Percentiles rank a stretch among this genome's conserved stretches.
Conservation (phyloP, 1,139 yeast genomes). For the Blastobotrys aristatus region DNA sequence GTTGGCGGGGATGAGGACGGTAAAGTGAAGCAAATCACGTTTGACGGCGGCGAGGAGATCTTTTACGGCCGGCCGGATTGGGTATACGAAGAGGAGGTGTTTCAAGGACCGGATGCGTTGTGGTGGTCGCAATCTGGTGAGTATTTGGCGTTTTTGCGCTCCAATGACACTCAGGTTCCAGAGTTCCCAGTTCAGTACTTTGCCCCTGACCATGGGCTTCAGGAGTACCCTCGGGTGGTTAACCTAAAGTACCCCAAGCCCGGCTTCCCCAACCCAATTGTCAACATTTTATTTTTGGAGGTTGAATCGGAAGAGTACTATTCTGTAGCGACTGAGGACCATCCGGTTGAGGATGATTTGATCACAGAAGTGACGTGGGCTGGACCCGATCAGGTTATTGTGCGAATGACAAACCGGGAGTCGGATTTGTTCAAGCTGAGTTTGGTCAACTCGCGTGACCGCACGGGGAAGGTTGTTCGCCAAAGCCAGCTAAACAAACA, state of each 20-base stretch:
- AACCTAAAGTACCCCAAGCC: constrained; percentile 83
- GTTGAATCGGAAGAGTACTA: constrained; percentile 32
- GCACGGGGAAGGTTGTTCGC: constrained; percentile 41
- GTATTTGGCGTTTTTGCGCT: constrained; percentile 55
- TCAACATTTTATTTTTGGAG: constrained; percentile 46
- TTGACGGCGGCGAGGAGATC: constrained; percentile 60
- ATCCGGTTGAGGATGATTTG: constrained; percentile 40
- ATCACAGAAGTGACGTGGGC: constrained; percentile 76
- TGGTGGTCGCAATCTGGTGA: constrained; percentile 88
- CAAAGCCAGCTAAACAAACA: constrained; percentile 40
- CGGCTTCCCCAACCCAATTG: constrained; percentile 66
- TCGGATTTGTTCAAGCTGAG: constrained; percentile 58
- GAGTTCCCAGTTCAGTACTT: constrained; percentile 61
- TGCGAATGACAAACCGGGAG: constrained; percentile 67
- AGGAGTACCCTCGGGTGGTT: constrained; percentile 54
- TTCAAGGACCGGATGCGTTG: constrained; percentile 55
- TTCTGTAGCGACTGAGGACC: constrained; percentile 27
- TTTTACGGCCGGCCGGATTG: constrained; percentile 91
- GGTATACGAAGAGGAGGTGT: constrained; percentile 94
- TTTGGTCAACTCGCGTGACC: constrained; percentile 43
- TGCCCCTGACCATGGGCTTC: constrained; percentile 38
- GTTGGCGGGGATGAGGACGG: constrained; percentile 25
- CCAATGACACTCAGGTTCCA: constrained; percentile 69
- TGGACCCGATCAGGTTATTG: constrained; percentile 47
- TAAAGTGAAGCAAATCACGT: constrained; percentile 47